phyloP scores from a whole-genome alignment of 345 rosid genomes.

The Linum usitatissimum region DNA sequence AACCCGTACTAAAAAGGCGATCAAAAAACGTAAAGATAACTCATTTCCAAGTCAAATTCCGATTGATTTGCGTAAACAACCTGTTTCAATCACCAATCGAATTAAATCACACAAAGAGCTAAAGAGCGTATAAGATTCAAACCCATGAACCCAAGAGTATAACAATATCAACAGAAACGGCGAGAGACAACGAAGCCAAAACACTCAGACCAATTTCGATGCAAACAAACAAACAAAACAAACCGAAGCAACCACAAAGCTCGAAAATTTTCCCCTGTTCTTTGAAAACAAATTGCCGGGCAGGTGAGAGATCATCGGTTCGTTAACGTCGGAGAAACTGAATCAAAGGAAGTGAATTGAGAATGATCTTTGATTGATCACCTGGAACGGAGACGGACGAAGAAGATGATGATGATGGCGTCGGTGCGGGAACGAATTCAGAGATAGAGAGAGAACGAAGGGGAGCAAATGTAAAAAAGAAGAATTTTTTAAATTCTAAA shows the following conservation, averaged over 20 bases:
- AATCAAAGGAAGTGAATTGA: not conserved
- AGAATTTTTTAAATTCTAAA: too few species aligned
- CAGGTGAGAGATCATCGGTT: conserved; percentile 8
- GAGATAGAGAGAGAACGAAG: conserved; percentile 13
- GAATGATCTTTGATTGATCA: not conserved
- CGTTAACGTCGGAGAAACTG: not conserved
- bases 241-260: not conserved
- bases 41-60: not conserved
- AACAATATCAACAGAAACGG: not conserved
- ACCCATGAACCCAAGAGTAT: not conserved
- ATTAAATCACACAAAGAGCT: too few species aligned
- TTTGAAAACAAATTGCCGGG: not conserved
- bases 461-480: not conserved
- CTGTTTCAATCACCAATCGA: not conserved
- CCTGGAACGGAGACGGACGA: conserved; percentile 14
- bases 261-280: not conserved
- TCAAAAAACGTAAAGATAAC: not conserved
- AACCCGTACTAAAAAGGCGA: not conserved
- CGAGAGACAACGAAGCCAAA: not conserved
- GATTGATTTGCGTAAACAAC: not conserved
- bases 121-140: not conserved
- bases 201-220: not conserved
- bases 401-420: conserved; percentile 7
- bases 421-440: conserved; percentile 10
- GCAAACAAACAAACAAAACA: not conserved